Evolutionary conservation across 306 rosid genomes (phyloP).

Genomic region (Lathyrus tuberosus): DNA sequence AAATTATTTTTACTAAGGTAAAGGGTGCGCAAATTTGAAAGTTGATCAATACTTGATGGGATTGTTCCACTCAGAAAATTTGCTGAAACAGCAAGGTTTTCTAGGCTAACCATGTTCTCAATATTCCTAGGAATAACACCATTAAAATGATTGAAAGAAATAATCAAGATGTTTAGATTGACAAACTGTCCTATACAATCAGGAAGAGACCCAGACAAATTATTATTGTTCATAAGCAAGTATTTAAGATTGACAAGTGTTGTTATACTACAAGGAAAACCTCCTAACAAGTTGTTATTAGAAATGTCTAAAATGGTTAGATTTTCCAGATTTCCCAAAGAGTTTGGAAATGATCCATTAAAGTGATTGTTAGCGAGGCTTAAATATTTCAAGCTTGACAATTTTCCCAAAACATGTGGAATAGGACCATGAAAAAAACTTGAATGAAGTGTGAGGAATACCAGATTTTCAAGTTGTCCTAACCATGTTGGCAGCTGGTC

Average conservation of each 20-base stretch:
- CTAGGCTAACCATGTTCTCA: constrained; percentile 24
- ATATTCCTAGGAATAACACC: constrained; percentile 40
- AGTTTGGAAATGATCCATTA: constrained; percentile 16
- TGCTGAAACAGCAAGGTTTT: constrained; percentile 5
- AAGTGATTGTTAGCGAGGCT: neutral
- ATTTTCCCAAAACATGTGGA: neutral
- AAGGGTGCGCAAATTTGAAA: neutral
- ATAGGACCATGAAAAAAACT: constrained; percentile 12
- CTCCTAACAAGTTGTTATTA: constrained; percentile 12
- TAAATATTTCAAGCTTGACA: neutral
- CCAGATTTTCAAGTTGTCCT: neutral
- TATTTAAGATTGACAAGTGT: neutral
- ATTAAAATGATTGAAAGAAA: constrained; percentile 31
- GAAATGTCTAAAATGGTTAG: neutral
- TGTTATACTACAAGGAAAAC: constrained; percentile 26
- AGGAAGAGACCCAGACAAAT: constrained; percentile 25
- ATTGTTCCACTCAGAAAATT: constrained; percentile 18
- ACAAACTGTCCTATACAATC: constrained; percentile 23
- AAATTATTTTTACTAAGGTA: constrained; percentile 14
- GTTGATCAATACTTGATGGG: constrained; percentile 33
- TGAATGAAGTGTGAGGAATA: neutral
- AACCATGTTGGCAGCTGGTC: neutral
- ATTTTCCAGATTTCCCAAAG: neutral
- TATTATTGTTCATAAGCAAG: constrained; percentile 12
- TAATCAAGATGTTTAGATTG: neutral